Base-by-base conservation (phyloP, 1,139 yeast genomes). In the Ashbya aceris region DNA sequence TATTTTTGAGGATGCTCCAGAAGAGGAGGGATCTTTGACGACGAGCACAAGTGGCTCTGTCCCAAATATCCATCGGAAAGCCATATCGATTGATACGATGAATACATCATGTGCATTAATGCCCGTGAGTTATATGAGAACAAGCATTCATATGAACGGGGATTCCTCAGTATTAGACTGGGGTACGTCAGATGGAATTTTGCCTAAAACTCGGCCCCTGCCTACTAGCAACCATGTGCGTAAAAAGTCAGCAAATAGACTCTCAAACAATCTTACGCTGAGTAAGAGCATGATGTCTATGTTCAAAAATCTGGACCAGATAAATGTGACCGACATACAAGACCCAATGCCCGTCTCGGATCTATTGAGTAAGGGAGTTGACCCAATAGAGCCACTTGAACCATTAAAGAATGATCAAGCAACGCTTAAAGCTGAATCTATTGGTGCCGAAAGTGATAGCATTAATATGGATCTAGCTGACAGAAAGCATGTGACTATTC, bases 141-240 rank as follows among this genome's bases (percentile, higher is more conserved):
- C 57, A 4, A 58, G 63, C 39, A 38, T 60, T 17, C 56, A 58
- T 38, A 54, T 48, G n/a, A 58, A 54, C 40, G 41, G 39, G 20
- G 45, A 38, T 7, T 33, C 46, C 3, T 40, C 45, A 2, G 42
- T 40, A 11, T 41, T 54, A 9, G 54, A 56, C 10, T 45, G 64
- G 28, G 62, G 58, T 39, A 58, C 64, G 1, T 59, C 64, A 4
- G 63, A 56, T 40, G 61, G 58, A 37, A 50, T 60, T n/a, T 49
- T 60, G 6, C 55, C 62, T 8, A 59, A 54, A 40, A 54, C 60
- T 42, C 49, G 52, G 33, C 37, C 57, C 28, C 48, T 59, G 2
- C 60, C 62, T 4, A 60, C 56, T 23, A 52, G 49, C 30, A 48
- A 42, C 13, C 42, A 44, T 8, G 35, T 36, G 6, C 23, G 36